These are phyloP conservation scores for Microcos paniculata DNA, from an alignment of 345 rosid species.

Conservation along the genomic window DNA sequence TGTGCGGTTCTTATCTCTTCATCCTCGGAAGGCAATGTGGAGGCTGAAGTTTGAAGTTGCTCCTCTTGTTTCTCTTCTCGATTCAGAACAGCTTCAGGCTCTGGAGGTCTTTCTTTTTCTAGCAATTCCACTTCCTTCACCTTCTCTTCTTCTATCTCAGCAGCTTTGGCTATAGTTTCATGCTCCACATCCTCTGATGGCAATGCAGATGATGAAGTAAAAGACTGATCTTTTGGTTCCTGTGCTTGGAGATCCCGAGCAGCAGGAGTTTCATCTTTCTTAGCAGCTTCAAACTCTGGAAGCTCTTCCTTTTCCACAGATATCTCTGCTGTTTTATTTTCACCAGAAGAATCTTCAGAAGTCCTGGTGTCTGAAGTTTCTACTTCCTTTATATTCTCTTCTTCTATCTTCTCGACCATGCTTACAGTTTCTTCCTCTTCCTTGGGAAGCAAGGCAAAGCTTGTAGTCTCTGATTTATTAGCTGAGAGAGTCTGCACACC, in stretches of 20 bases:
- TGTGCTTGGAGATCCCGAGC: background rate
- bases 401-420: background rate
- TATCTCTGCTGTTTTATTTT: background rate
- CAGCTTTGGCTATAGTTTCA: background rate
- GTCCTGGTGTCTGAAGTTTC: background rate
- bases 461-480: conserved; percentile 27
- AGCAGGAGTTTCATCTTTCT: conserved; percentile 8
- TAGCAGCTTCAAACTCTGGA: background rate
- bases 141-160: background rate
- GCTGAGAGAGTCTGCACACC: conserved; percentile 19
- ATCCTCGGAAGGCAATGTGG: too few relatives aligned
- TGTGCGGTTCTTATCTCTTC: conserved; percentile 18
- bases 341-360: conserved; percentile 11
- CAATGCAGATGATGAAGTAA: background rate
- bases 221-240: background rate
- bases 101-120: background rate
- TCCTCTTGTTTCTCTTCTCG: conserved; percentile 14
- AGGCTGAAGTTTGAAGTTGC: conserved; percentile 7
- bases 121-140: conserved; percentile 3
- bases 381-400: background rate
- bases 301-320: background rate
- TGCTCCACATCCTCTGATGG: background rate
- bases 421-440: background rate
- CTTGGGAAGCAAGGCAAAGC: background rate
- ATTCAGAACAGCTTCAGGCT: conserved; percentile 2